Percentiles rank a stretch among this genome's conserved stretches.
Conservation (phyloP, 2,329 filamentous ascomycete species). For the Monilinia polystroma region DNA sequence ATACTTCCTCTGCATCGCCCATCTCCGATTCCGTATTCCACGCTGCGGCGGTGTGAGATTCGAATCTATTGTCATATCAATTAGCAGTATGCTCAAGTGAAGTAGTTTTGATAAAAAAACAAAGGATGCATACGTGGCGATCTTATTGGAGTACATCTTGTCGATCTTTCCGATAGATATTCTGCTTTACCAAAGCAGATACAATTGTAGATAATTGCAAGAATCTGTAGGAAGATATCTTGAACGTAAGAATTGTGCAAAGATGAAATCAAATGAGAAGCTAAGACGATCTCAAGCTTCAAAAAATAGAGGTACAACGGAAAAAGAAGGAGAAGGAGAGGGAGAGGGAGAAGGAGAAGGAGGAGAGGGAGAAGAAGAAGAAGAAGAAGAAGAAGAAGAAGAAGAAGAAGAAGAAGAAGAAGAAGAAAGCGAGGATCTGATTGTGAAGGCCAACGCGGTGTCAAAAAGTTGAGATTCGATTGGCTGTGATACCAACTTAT, state of each 20-base stretch:
- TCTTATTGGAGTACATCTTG: slow-evolving; percentile 7
- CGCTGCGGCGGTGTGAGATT: neutral
- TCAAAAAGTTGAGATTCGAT: neutral
- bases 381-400: too few relatives aligned
- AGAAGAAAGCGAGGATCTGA: too few relatives aligned
- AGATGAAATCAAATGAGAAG: too few relatives aligned
- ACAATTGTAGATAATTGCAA: neutral
- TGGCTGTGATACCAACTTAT: neutral
- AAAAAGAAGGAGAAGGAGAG: too few relatives aligned
- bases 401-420: too few relatives aligned
- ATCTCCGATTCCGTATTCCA: slow-evolving; percentile 9
- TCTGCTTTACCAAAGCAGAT: neutral
- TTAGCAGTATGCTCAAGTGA: neutral
- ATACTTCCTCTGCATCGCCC: neutral
- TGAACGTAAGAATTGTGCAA: neutral
- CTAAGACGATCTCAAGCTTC: neutral
- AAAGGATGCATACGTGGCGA: slow-evolving; percentile 3
- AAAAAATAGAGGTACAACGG: neutral
- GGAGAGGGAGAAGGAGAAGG: too few relatives aligned
- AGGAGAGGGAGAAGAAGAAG: too few relatives aligned
- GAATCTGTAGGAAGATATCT: neutral
- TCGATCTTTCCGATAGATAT: neutral
- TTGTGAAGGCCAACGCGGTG: neutral
- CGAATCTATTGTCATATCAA: neutral
- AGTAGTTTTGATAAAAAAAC: neutral